phyloP scores from a whole-genome alignment of 75 land plant genomes.

The Pseudotsuga menziesii region DNA sequence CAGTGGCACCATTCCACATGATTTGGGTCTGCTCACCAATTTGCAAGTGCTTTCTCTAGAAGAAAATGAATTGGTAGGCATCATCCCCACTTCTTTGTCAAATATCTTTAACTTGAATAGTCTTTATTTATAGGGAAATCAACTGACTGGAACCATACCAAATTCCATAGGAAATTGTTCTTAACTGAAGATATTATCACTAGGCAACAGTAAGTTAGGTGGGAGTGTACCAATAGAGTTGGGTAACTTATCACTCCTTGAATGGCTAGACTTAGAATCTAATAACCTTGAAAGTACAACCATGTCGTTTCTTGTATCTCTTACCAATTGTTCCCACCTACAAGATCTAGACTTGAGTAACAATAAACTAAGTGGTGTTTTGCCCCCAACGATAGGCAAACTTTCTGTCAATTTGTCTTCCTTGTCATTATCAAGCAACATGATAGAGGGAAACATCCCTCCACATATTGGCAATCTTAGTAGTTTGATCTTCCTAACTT shows the following conservation, averaged over 20 bases:
- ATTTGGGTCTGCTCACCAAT: no score
- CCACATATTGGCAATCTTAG: constrained; percentile 20
- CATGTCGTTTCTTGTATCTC: no score
- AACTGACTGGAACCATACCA: not conserved
- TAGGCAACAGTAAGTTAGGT: constrained; percentile 12
- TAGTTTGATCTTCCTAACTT: constrained; percentile 34
- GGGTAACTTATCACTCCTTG: constrained; percentile 7
- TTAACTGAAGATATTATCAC: not conserved
- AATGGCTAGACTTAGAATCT: no score
- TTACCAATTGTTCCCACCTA: no score
- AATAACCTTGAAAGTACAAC: no score
- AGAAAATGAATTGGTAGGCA: no score
- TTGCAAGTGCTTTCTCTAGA: no score
- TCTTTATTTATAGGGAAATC: constrained; percentile 14
- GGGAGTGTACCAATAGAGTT: constrained; percentile 23
- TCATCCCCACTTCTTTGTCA: no score
- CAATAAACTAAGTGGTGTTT: not conserved
- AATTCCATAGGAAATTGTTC: constrained; percentile 15
- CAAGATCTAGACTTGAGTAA: no score
- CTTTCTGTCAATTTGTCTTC: not conserved
- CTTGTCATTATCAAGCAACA: constrained; percentile 24
- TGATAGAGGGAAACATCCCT: constrained; percentile 40
- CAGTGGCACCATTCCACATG: no score
- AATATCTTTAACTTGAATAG: not conserved
- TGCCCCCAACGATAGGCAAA: not conserved